Conservation (phyloP, 306 rosid species). For the Cucurbita moschata region DNA sequence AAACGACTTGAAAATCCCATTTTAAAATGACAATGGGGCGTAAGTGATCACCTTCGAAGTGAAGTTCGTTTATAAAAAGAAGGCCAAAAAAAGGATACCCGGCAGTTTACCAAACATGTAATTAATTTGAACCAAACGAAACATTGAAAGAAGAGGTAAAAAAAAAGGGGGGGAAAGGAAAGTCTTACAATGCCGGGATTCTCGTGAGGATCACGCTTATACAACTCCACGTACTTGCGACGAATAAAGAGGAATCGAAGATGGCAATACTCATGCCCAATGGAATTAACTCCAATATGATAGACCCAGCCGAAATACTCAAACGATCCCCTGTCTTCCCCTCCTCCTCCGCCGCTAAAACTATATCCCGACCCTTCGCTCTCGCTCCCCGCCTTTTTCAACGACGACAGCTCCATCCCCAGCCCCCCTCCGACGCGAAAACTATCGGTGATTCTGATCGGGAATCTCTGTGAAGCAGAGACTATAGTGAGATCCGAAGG, state of each 20-base stretch:
- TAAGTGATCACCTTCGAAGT: not conserved
- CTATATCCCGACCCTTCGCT: constrained; percentile 16
- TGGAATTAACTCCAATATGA: constrained; percentile 67
- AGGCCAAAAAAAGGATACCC: not conserved
- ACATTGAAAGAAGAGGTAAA: not conserved
- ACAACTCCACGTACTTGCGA: constrained; percentile 60
- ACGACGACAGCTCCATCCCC: not conserved
- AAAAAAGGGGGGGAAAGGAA: not conserved
- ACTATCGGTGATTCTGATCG: not conserved
- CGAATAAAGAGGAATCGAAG: constrained; percentile 59
- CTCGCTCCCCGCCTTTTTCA: constrained; percentile 16
- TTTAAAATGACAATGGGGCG: not conserved
- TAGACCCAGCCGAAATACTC: constrained; percentile 83
- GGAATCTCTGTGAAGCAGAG: not conserved
- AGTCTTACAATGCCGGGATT: constrained; percentile 57
- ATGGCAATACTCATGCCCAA: constrained; percentile 69
- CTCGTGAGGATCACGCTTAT: constrained; percentile 78
- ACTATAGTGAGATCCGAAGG: not conserved
- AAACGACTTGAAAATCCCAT: not conserved
- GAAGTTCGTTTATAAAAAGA: not conserved
- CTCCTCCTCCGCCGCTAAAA: constrained; percentile 6
- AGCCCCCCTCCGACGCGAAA: not conserved
- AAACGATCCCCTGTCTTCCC: constrained; percentile 28
- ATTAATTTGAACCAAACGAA: not conserved
- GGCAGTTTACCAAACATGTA: not conserved